phyloP scores from a whole-genome alignment of 257 asterid species.

The Jacaranda copaia region DNA sequence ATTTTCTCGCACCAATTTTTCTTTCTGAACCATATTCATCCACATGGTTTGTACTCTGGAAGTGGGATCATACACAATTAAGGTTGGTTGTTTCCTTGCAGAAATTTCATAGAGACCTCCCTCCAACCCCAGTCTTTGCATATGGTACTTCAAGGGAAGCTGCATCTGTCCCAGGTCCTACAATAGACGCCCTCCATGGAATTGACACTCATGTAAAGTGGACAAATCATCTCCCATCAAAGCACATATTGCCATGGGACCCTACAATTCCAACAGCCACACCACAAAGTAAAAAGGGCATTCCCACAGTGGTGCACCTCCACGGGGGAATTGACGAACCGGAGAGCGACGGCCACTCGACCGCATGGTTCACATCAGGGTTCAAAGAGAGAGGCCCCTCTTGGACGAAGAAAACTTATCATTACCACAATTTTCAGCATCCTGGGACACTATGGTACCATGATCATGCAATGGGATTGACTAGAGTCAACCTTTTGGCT shows the following conservation, averaged over 20 bases:
- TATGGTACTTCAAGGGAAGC: constrained; percentile 58
- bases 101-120: constrained; percentile 88
- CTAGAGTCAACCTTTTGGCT: constrained; percentile 86
- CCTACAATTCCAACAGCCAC: constrained; percentile 79
- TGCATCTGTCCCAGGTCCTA: constrained; percentile 89
- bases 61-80: background rate
- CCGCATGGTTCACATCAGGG: constrained; percentile 75
- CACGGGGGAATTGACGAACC: constrained; percentile 85
- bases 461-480: constrained; percentile 93
- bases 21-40: no score
- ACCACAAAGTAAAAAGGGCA: constrained; percentile 51
- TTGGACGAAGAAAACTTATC: constrained; percentile 60
- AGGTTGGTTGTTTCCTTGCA: constrained; percentile 30
- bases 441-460: constrained; percentile 93
- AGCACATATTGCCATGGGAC: constrained; percentile 91
- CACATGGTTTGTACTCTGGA: no score
- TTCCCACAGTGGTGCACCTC: constrained; percentile 90
- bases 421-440: constrained; percentile 74
- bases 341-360: constrained; percentile 67
- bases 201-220: constrained; percentile 59
- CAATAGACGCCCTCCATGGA: constrained; percentile 81
- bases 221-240: constrained; percentile 74
- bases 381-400: constrained; percentile 64
- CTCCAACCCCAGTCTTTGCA: constrained; percentile 75
- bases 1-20: no score